Evolutionary conservation across 2,329 filamentous ascomycete genomes (phyloP).

Genomic region (Sporothrix mexicana): DNA sequence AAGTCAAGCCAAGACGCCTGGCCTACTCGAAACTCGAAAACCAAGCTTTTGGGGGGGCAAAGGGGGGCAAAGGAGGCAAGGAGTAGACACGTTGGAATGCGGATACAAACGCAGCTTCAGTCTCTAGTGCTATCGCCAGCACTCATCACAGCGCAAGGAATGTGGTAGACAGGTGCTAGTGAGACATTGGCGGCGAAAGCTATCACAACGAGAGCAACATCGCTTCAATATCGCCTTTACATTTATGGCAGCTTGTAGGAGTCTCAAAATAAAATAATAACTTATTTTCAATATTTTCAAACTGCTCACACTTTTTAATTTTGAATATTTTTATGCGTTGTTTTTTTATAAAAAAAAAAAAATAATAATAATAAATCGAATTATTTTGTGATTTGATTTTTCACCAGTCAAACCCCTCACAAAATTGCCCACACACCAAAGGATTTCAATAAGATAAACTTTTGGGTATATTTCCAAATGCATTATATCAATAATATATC

Average conservation of each 20-base stretch:
- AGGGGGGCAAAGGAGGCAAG: too few species aligned
- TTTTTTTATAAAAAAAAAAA: too few species aligned
- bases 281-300: too few species aligned
- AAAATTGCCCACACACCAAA: too few species aligned
- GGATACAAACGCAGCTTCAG: background rate
- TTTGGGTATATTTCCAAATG: constrained; percentile 13
- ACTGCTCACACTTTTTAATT: too few species aligned
- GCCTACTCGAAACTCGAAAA: too few species aligned
- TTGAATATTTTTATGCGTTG: too few species aligned
- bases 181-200: background rate
- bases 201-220: background rate
- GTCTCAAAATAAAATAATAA: too few species aligned
- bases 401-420: too few species aligned
- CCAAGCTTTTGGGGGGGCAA: too few species aligned
- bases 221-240: background rate
- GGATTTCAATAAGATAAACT: background rate
- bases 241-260: background rate
- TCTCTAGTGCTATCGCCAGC: background rate
- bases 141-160: background rate
- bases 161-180: background rate
- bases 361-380: too few species aligned
- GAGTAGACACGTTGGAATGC: background rate
- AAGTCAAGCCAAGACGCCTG: background rate
- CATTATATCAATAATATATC: constrained; percentile 22
- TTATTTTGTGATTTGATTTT: too few species aligned